These are phyloP conservation scores for Debaryomyces tyrocola DNA, from an alignment of 805 yeast species.

Conservation along the genomic window DNA sequence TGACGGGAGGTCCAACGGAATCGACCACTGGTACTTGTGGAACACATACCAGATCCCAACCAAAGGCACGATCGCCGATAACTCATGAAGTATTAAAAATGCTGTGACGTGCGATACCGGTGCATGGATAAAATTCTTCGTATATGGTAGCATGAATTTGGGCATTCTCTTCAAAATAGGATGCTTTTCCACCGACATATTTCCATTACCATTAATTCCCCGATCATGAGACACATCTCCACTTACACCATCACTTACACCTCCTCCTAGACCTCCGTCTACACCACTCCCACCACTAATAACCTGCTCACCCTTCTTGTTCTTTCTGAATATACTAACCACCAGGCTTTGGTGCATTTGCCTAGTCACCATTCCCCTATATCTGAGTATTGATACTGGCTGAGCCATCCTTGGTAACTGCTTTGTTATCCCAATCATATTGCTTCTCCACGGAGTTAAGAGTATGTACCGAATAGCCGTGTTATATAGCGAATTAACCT, in stretches of 20 bases:
- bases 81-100: constrained; percentile 68
- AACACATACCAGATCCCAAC: constrained; percentile 66
- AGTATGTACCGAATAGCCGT: too few species aligned
- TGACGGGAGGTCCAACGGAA: constrained; percentile 57
- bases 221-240: not conserved
- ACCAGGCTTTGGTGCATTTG: not conserved
- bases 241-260: not conserved
- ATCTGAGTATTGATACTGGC: too few species aligned
- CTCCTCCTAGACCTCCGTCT: not conserved
- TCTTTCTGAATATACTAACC: not conserved
- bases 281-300: not conserved
- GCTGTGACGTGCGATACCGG: constrained; percentile 64
- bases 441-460: too few species aligned
- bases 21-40: constrained; percentile 51
- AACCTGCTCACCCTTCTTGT: not conserved
- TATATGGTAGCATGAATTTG: constrained; percentile 48
- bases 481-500: too few species aligned
- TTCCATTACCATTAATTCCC: not conserved
- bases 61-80: constrained; percentile 73
- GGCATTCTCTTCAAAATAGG: constrained; percentile 43
- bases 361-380: too few species aligned
- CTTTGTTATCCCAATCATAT: too few species aligned
- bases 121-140: constrained; percentile 49
- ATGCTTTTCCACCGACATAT: constrained; percentile 4
- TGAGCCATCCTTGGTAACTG: too few species aligned